Evolutionary conservation across 1,284 basidiomycete genomes (phyloP).

Genomic region (Pseudozyma hubeiensis): DNA sequence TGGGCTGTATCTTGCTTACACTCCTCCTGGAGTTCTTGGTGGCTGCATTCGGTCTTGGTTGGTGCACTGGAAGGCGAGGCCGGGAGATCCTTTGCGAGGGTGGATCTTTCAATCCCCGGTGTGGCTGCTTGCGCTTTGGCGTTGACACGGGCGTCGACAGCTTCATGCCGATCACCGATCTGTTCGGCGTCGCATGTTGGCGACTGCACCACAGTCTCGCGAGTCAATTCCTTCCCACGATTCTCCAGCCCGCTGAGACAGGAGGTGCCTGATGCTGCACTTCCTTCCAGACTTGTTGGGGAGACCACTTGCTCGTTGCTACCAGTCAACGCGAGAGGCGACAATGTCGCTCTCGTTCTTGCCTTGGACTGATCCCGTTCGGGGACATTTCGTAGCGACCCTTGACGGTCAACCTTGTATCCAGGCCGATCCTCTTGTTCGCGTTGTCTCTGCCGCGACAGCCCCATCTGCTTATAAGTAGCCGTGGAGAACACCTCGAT

Average conservation of each 20-base stretch:
- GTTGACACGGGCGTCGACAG: constrained; percentile 16
- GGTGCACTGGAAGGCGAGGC: neutral
- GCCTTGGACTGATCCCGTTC: neutral
- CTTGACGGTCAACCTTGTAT: constrained; percentile 19
- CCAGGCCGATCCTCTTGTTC: constrained; percentile 22
- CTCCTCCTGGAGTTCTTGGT: constrained; percentile 8
- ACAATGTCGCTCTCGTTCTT: neutral
- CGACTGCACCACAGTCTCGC: constrained; percentile 10
- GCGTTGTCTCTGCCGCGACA: constrained; percentile 28
- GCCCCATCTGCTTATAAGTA: constrained; percentile 51
- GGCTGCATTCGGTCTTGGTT: neutral
- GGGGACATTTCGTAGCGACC: constrained; percentile 5
- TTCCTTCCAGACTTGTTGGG: constrained; percentile 2
- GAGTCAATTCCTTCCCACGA: constrained; percentile 9
- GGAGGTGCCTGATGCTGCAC: neutral
- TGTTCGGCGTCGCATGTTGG: neutral
- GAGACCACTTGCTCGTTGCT: neutral
- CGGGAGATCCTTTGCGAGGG: neutral
- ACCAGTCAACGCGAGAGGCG: neutral
- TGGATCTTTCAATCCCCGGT: neutral
- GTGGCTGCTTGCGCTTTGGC: constrained; percentile 9
- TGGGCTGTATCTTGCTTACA: constrained; percentile 9
- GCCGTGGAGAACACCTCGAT: constrained; percentile 47
- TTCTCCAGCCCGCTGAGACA: neutral
- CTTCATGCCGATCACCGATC: neutral